These are phyloP conservation scores for Kodamaea restingae DNA, from an alignment of 805 yeast species.

Conservation along the genomic window DNA sequence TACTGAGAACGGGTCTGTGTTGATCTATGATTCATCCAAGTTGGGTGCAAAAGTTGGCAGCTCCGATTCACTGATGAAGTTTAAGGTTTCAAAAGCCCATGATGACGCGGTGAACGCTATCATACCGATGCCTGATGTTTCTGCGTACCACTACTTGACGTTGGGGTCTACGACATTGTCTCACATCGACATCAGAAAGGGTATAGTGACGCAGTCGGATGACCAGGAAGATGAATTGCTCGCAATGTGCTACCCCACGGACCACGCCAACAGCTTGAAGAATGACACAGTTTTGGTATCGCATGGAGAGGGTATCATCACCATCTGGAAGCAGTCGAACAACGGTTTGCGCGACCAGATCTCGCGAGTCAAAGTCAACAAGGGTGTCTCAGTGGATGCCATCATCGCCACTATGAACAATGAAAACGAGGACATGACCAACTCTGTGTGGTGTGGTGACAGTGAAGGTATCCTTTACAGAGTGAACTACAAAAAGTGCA, in stretches of 20 bases:
- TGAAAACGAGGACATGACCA: slow-evolving; percentile 42
- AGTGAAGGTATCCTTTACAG: slow-evolving; percentile 71
- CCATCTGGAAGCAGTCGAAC: slow-evolving; percentile 75
- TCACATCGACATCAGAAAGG: slow-evolving; percentile 74
- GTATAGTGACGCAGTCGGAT: slow-evolving; percentile 63
- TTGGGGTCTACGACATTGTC: slow-evolving; percentile 80
- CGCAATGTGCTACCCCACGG: slow-evolving; percentile 61
- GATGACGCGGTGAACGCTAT: slow-evolving; percentile 77
- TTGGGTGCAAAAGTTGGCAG: slow-evolving; percentile 35
- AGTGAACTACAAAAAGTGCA: slow-evolving; percentile 62
- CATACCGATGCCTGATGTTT: slow-evolving; percentile 62
- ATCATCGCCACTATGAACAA: slow-evolving; percentile 54
- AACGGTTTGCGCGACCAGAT: slow-evolving; percentile 75
- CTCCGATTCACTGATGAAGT: slow-evolving; percentile 30
- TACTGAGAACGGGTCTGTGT: slow-evolving; percentile 67
- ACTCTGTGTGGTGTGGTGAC: slow-evolving; percentile 72
- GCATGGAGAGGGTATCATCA: slow-evolving; percentile 86
- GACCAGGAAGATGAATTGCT: slow-evolving; percentile 94
- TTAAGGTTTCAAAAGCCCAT: slow-evolving; percentile 53
- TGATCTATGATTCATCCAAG: slow-evolving; percentile 57
- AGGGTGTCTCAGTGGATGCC: slow-evolving; percentile 71
- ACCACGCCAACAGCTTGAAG: slow-evolving; percentile 43
- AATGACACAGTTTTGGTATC: slow-evolving; percentile 72
- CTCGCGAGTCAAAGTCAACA: slow-evolving; percentile 64
- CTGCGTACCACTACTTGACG: slow-evolving; percentile 74